Percentiles rank a stretch among this genome's conserved stretches.
Evolutionary conservation across 441 rosid species (phyloP).

Genomic region (Dalechampia spathulata): DNA sequence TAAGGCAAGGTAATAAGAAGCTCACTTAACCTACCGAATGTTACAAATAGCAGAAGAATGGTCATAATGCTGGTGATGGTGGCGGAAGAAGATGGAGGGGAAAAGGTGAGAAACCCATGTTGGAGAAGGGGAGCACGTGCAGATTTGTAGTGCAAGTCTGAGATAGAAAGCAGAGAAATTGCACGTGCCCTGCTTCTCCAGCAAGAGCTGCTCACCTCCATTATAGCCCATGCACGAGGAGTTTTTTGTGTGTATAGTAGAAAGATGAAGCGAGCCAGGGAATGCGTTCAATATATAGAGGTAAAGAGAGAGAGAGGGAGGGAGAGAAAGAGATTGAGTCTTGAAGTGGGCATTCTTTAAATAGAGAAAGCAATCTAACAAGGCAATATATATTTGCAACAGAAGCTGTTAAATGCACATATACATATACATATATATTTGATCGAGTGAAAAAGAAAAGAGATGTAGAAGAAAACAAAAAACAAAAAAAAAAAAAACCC

Average conservation of each 20-base stretch:
- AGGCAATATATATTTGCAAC: background rate
- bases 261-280: conserved; percentile 11
- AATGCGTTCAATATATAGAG: conserved; percentile 22
- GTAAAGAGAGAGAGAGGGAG: conserved; percentile 19
- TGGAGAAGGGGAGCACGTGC: conserved; percentile 99
- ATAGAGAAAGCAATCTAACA: conserved; percentile 21
- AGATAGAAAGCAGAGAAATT: conserved; percentile 13
- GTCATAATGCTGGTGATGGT: background rate
- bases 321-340: conserved; percentile 44
- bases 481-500: too few relatives aligned
- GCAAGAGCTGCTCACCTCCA: conserved; percentile 64
- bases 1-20: too few relatives aligned
- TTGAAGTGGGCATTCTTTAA: conserved; percentile 56
- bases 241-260: too few relatives aligned
- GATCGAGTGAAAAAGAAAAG: background rate
- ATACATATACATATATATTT: background rate
- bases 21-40: too few relatives aligned
- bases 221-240: background rate
- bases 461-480: too few relatives aligned
- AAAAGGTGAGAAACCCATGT: conserved; percentile 54
- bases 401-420: too few relatives aligned
- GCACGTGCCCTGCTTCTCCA: conserved; percentile 99
- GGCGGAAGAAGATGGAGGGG: background rate
- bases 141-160: conserved; percentile 1
- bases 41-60: too few relatives aligned